Percentiles rank a stretch among this genome's conserved stretches.
These are phyloP conservation scores for Trichoderma orchidacearum DNA, from an alignment of 495 filamentous ascomycete genomes.

Conservation along the genomic window DNA sequence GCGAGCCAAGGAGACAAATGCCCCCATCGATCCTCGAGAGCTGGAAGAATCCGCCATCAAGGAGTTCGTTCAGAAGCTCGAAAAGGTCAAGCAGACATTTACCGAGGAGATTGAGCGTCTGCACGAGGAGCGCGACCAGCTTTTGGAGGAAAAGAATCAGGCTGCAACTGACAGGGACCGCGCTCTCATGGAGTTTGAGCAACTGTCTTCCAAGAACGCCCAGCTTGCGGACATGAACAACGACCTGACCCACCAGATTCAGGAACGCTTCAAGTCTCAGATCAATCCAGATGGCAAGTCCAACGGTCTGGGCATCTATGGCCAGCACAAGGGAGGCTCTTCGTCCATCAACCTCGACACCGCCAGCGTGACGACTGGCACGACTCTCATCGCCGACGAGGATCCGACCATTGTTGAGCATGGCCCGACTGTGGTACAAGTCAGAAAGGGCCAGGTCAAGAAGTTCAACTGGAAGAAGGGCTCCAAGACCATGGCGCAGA, in stretches of 20 bases:
- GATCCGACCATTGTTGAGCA: slow-evolving; percentile 54
- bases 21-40: slow-evolving; percentile 57
- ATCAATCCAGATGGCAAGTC: slow-evolving; percentile 39
- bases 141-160: slow-evolving; percentile 68
- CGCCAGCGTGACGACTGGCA: slow-evolving; percentile 36
- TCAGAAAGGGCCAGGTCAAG: slow-evolving; percentile 80
- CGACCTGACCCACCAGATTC: slow-evolving; percentile 84
- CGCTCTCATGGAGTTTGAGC: slow-evolving; percentile 88
- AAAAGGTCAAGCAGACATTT: slow-evolving; percentile 71
- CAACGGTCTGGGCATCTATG: slow-evolving; percentile 83
- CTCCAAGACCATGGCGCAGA: slow-evolving; percentile 82
- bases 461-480: slow-evolving; percentile 99
- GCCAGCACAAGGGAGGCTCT: slow-evolving; percentile 61
- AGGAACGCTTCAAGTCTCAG: slow-evolving; percentile 78
- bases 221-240: slow-evolving; percentile 92
- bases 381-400: slow-evolving; percentile 49
- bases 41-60: slow-evolving; percentile 75
- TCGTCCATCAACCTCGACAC: slow-evolving; percentile 44
- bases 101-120: slow-evolving; percentile 69
- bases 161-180: slow-evolving; percentile 75
- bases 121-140: slow-evolving; percentile 65
- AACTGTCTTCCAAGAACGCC: slow-evolving; percentile 82
- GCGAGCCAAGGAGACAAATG: slow-evolving; percentile 56
- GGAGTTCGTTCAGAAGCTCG: slow-evolving; percentile 77
- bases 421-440: slow-evolving; percentile 81